These are phyloP conservation scores for Lipomyces mesembrius DNA, from an alignment of 805 yeast species.

Conservation along the genomic window DNA sequence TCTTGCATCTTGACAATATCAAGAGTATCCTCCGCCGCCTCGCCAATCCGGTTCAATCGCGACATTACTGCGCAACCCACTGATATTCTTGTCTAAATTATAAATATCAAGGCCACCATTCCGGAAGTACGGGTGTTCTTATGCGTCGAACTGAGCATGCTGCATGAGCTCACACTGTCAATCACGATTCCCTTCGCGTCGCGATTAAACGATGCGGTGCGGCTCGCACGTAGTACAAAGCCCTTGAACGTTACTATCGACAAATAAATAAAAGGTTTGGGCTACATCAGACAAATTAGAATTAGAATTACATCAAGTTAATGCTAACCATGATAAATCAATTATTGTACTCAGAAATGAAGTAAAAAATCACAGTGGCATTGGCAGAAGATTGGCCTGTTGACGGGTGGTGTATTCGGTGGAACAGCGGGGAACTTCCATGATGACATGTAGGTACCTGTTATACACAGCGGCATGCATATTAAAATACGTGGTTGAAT, in stretches of 20 bases:
- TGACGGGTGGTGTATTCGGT: neutral
- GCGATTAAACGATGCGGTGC: no score
- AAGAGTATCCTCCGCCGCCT: neutral
- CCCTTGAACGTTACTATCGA: no score
- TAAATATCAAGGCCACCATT: neutral
- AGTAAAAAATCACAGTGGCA: neutral
- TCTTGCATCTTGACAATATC: neutral
- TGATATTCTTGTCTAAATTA: neutral
- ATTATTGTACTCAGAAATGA: neutral
- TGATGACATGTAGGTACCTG: neutral
- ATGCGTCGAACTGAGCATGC: no score
- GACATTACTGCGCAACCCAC: neutral
- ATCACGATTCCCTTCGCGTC: no score
- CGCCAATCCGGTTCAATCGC: slow-evolving; percentile 1
- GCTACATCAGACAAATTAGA: neutral
- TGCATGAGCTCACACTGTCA: no score
- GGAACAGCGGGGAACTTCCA: slow-evolving; percentile 1
- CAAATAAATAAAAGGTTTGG: no score
- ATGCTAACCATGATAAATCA: neutral
- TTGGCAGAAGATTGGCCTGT: neutral
- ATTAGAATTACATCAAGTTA: neutral
- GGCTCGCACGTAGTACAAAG: no score
- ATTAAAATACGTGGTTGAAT: neutral
- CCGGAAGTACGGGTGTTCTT: no score
- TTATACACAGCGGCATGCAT: neutral